Evolutionary conservation across 2,329 filamentous ascomycete species (phyloP).

Genomic region (Cryphonectria parasitica): DNA sequence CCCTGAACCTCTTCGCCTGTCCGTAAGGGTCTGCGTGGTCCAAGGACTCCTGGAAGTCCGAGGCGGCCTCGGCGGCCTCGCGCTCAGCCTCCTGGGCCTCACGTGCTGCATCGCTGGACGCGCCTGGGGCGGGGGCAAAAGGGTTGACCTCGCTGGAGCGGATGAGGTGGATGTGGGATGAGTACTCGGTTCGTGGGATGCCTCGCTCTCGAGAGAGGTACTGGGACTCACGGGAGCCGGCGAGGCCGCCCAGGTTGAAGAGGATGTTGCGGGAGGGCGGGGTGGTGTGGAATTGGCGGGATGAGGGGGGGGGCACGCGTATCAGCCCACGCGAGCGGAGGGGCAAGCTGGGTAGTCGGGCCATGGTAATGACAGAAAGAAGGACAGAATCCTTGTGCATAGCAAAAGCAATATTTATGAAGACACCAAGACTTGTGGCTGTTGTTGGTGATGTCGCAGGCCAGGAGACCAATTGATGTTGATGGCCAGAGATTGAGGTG

Average conservation of each 20-base stretch:
- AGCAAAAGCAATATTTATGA: background rate
- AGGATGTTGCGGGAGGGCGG: conserved; percentile 4
- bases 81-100: background rate
- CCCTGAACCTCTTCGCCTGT: background rate
- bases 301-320: background rate
- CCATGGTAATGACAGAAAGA: background rate
- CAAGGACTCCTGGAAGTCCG: background rate
- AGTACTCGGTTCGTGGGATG: conserved; percentile 26
- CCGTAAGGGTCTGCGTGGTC: background rate
- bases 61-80: background rate
- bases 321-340: background rate
- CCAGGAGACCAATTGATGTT: background rate
- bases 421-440: background rate
- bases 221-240: conserved; percentile 23
- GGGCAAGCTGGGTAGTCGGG: background rate
- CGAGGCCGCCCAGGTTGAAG: conserved; percentile 25
- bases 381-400: background rate
- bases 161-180: conserved; percentile 23
- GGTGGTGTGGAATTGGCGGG: conserved; percentile 2
- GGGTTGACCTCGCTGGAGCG: conserved; percentile 29
- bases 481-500: background rate
- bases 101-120: conserved; percentile 7
- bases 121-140: conserved; percentile 21
- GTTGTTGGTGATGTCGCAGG: background rate
- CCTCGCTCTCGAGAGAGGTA: conserved; percentile 25